These are phyloP conservation scores for Aureobasidium melanogenum DNA, from an alignment of 2,329 filamentous ascomycete genomes.

Conservation along the genomic window DNA sequence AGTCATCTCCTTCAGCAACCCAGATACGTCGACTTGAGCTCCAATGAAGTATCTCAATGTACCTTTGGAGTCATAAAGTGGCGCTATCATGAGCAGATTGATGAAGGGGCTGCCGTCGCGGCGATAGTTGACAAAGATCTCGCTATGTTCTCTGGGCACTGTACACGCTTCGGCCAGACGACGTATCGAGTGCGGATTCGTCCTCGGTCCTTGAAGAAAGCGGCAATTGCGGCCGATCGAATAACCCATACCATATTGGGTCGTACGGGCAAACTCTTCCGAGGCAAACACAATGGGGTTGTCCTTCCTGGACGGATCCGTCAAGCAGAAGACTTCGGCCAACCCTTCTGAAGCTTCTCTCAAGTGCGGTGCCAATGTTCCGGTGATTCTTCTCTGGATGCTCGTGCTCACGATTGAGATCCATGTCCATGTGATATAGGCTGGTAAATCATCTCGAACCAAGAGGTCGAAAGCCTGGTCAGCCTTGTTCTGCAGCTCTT, in stretches of 20 bases:
- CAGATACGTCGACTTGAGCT: constrained; percentile 63
- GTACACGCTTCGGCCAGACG: constrained; percentile 54
- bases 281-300: constrained; percentile 48
- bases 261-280: constrained; percentile 66
- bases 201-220: constrained; percentile 67
- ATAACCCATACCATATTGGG: constrained; percentile 66
- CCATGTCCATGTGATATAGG: constrained; percentile 61
- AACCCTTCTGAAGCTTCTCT: constrained; percentile 64
- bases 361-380: constrained; percentile 55
- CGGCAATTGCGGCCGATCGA: constrained; percentile 68
- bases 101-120: constrained; percentile 71
- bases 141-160: constrained; percentile 60
- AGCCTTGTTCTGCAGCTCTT: constrained; percentile 53
- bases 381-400: constrained; percentile 58
- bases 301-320: constrained; percentile 58
- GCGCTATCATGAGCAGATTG: constrained; percentile 67
- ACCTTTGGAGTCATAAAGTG: constrained; percentile 59
- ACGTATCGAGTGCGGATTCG: constrained; percentile 52
- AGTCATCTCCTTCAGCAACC: constrained; percentile 56
- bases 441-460: constrained; percentile 59
- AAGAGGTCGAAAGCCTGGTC: constrained; percentile 56
- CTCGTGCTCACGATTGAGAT: constrained; percentile 61
- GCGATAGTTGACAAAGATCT: constrained; percentile 65
- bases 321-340: constrained; percentile 69
- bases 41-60: constrained; percentile 61